Evolutionary conservation across 2,329 filamentous ascomycete species (phyloP).

Genomic region (Phyllosticta ampelicida): DNA sequence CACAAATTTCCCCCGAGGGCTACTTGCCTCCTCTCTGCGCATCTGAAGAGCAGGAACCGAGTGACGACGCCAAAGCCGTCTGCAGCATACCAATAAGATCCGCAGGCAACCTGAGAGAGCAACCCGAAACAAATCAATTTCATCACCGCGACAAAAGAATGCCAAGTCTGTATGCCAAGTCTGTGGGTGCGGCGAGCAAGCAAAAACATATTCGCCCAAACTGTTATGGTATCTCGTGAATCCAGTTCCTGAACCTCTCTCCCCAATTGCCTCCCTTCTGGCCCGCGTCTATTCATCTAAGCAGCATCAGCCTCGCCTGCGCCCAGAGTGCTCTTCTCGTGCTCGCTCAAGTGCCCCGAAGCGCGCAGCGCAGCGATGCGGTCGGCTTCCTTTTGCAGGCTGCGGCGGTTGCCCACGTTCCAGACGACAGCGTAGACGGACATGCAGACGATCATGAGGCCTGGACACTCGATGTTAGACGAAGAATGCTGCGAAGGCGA

Average conservation of each 20-base stretch:
- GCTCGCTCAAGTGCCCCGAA: conserved; percentile 12
- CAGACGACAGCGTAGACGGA: conserved; percentile 14
- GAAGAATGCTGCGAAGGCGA: too few relatives aligned
- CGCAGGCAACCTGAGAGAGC: too few relatives aligned
- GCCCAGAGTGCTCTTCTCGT: conserved; percentile 6
- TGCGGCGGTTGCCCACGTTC: conserved; percentile 15
- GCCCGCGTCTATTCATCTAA: neutral
- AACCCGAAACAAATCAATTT: neutral
- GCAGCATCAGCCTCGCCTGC: neutral
- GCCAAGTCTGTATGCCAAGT: neutral
- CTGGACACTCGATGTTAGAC: neutral
- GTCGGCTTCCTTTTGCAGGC: conserved; percentile 13
- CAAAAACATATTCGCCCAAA: neutral
- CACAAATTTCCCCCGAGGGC: neutral
- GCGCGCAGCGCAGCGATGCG: conserved; percentile 15
- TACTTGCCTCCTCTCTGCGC: neutral
- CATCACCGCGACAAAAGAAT: neutral
- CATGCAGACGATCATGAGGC: conserved; percentile 17
- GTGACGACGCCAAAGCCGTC: neutral
- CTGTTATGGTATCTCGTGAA: neutral
- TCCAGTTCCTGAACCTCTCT: neutral
- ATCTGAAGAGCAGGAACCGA: neutral
- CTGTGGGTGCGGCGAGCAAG: neutral
- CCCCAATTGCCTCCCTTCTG: neutral
- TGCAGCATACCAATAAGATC: neutral